These are phyloP conservation scores for Phytophthora tentaculata DNA, from an alignment of 352 stramenopile species.

Conservation along the genomic window DNA sequence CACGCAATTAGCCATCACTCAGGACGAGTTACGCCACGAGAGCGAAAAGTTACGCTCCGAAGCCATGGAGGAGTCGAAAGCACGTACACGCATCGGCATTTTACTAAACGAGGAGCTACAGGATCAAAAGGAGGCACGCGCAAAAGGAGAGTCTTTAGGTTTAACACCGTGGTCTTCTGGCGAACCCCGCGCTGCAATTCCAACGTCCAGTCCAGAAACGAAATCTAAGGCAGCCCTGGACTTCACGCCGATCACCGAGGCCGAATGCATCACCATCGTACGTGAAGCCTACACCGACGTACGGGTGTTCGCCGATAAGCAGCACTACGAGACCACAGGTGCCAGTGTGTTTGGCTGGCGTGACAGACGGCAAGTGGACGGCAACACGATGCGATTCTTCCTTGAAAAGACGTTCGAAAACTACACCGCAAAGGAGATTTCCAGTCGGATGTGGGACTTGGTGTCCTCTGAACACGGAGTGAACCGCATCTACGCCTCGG, in stretches of 20 bases:
- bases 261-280: conserved; percentile 56
- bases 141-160: conserved; percentile 22
- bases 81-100: conserved; percentile 58
- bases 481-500: conserved; percentile 71
- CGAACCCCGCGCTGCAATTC: not conserved
- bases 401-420: conserved; percentile 67
- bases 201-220: conserved; percentile 2
- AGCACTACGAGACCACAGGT: conserved; percentile 53
- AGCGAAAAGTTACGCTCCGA: conserved; percentile 58
- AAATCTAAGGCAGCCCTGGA: conserved; percentile 26
- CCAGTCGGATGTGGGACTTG: conserved; percentile 60
- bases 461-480: conserved; percentile 59
- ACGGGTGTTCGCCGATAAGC: conserved; percentile 43
- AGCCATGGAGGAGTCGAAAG: conserved; percentile 68
- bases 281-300: conserved; percentile 56
- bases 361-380: conserved; percentile 55
- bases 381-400: conserved; percentile 64
- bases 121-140: conserved; percentile 39
- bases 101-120: conserved; percentile 60
- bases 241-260: conserved; percentile 40
- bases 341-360: conserved; percentile 71
- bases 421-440: conserved; percentile 45
- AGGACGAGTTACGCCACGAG: conserved; percentile 61
- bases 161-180: conserved; percentile 9
- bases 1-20: conserved; percentile 55